A percentile compares a stretch with the other conserved stretches of the same genome.
phyloP scores from a whole-genome alignment of 768 basidiomycete species.

The Russula ochroleuca region DNA sequence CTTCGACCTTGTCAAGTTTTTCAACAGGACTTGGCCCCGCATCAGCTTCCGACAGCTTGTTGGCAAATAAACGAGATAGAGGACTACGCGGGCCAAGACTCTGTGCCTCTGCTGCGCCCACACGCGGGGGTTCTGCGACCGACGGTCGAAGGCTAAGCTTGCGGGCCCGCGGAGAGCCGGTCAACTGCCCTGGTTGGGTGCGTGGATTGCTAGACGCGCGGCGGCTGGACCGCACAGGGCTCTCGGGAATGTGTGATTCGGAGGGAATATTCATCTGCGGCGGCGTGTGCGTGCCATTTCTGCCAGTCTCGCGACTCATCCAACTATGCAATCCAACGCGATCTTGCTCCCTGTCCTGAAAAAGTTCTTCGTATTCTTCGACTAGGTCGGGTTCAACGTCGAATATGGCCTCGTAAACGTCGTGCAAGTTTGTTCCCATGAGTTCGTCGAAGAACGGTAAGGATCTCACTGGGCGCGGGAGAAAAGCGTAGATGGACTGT shows the following conservation, averaged over 20 bases:
- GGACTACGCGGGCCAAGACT: slow-evolving; percentile 41
- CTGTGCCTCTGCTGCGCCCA: slow-evolving; percentile 30
- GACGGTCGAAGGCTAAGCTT: slow-evolving; percentile 32
- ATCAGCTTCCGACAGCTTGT: slow-evolving; percentile 21
- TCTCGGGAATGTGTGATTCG: slow-evolving; percentile 11
- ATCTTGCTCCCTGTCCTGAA: slow-evolving; percentile 47
- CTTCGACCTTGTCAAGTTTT: slow-evolving; percentile 39
- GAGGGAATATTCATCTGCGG: not conserved
- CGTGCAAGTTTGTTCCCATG: slow-evolving; percentile 62
- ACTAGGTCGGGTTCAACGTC: slow-evolving; percentile 52
- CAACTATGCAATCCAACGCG: slow-evolving; percentile 28
- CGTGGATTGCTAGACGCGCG: slow-evolving; percentile 29
- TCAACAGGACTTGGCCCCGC: slow-evolving; percentile 27
- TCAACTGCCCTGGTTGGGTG: slow-evolving; percentile 27
- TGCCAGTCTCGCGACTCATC: slow-evolving; percentile 19
- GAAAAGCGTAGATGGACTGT: slow-evolving; percentile 54
- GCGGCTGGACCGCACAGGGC: slow-evolving; percentile 2
- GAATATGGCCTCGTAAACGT: slow-evolving; percentile 76
- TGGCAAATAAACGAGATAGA: slow-evolving; percentile 45
- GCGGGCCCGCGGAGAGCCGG: slow-evolving; percentile 30
- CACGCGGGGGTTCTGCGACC: slow-evolving; percentile 23
- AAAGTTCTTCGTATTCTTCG: slow-evolving; percentile 38
- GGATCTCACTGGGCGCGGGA: slow-evolving; percentile 67
- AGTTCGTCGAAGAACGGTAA: slow-evolving; percentile 73
- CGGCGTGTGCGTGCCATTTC: slow-evolving; percentile 9